Evolutionary conservation across 352 stramenopile species (phyloP), one percentile per base, ranked within the genome.

Genomic region (Pythium insidiosum): DNA sequence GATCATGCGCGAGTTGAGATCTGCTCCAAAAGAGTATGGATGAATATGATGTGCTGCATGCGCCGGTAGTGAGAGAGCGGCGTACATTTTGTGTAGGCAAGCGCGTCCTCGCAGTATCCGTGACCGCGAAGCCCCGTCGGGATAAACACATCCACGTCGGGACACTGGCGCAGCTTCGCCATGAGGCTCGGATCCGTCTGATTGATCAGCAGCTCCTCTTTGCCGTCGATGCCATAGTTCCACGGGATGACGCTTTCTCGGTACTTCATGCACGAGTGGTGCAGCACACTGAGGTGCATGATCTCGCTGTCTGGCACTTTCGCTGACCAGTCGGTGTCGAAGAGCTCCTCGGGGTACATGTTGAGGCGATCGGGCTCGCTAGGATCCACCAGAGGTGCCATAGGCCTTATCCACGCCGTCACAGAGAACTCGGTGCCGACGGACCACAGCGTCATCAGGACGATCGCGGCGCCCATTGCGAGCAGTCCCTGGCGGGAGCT

Each of bases 21-120:
- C 54, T 61, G 41, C n/a, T 5, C 2, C 25, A 5, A 45, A 19
- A 25, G 22, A 38, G 15, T 43, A 41, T 7, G 24, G 5, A n/a
- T n/a, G n/a, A n/a, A n/a, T n/a, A n/a, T n/a, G n/a, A n/a, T n/a
- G n/a, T n/a, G n/a, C n/a, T n/a, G n/a, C n/a, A n/a, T n/a, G n/a
- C n/a, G 29, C 16, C 9, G 30, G 16, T 21, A 25, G 10, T 10
- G 38, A 7, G 33, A 26, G 12, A 29, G 60, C 48, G 4, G 68
- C 47, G 33, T 37, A 85, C 73, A 81, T 47, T 84, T 83, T 22
- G 63, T 54, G 45, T 86, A 88, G 2, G 56, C 73, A 20, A 66
- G 56, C 0, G 58, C 66, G 51, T 88, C 76, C 52, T 88, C 76
- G 53, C 76, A 88, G 45, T 88, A 88, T 21, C 72, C 71, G 21